Conservation (phyloP, 2,329 filamentous ascomycete genomes). For the Ascosphaera pollenicola region DNA sequence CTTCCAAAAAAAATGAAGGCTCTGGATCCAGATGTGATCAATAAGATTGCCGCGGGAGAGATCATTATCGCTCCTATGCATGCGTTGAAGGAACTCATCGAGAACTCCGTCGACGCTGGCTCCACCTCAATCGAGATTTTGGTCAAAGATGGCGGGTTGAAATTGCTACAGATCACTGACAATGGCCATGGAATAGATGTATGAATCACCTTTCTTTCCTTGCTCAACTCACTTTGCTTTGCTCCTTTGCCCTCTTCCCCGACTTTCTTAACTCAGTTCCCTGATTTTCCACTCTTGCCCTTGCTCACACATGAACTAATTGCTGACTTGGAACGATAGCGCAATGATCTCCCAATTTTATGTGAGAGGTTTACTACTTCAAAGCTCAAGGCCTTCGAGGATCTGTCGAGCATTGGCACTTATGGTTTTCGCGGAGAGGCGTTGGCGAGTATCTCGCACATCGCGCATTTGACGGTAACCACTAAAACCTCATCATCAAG, state of each 20-base stretch:
- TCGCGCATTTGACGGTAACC: constrained; percentile 84
- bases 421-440: constrained; percentile 98
- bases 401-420: constrained; percentile 69
- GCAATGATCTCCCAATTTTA: constrained; percentile 74
- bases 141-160: constrained; percentile 86
- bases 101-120: constrained; percentile 95
- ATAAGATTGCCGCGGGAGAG: constrained; percentile 95
- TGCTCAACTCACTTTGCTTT: not conserved
- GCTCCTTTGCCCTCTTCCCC: constrained; percentile 1
- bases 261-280: constrained; percentile 2
- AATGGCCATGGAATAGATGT: constrained; percentile 93
- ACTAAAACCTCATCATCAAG: constrained; percentile 77
- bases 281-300: not conserved
- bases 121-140: constrained; percentile 77
- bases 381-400: constrained; percentile 83
- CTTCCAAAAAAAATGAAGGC: constrained; percentile 39
- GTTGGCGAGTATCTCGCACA: constrained; percentile 92
- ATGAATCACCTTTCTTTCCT: constrained; percentile 12
- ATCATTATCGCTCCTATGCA: constrained; percentile 96
- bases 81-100: constrained; percentile 86
- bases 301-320: not conserved
- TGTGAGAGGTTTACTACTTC: constrained; percentile 96
- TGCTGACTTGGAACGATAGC: constrained; percentile 27
- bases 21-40: constrained; percentile 78
- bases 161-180: constrained; percentile 88